A percentile compares a stretch with the other conserved stretches of the same genome.
phyloP scores from a whole-genome alignment of 495 filamentous ascomycete species.

The Penicillium soppii region DNA sequence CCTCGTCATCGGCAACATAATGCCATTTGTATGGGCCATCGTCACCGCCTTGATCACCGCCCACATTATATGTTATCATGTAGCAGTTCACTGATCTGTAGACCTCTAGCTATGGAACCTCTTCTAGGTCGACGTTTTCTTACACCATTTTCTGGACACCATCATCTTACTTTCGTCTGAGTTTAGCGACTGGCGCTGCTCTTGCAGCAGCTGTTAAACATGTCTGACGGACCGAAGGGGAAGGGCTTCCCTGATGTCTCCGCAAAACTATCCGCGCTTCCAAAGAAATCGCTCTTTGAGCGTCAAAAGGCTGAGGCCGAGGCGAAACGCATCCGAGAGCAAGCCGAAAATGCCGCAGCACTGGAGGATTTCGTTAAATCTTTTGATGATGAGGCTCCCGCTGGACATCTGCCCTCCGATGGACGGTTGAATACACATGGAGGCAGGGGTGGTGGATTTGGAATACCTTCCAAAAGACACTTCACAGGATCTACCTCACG shows the following conservation, averaged over 20 bases:
- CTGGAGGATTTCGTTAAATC: conserved; percentile 89
- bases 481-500: conserved; percentile 51
- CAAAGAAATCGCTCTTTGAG: conserved; percentile 89
- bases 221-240: conserved; percentile 45
- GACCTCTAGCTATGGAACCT: no score
- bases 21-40: no score
- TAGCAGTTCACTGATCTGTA: no score
- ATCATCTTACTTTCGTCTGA: not conserved
- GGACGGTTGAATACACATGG: conserved; percentile 34
- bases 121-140: no score
- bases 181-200: conserved; percentile 10
- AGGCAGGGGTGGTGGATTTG: conserved; percentile 39
- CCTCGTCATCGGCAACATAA: no score
- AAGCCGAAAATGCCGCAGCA: conserved; percentile 85
- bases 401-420: conserved; percentile 19
- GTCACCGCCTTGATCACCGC: no score
- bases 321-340: conserved; percentile 84
- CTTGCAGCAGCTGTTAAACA: conserved; percentile 25
- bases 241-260: conserved; percentile 81
- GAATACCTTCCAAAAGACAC: conserved; percentile 52
- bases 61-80: no score
- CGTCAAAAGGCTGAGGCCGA: conserved; percentile 90
- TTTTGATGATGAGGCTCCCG: conserved; percentile 71
- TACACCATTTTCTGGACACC: no score
- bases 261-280: conserved; percentile 76